Evolutionary conservation across 2,329 filamentous ascomycete species (phyloP).

Genomic region (Lachnellula subtilissima): DNA sequence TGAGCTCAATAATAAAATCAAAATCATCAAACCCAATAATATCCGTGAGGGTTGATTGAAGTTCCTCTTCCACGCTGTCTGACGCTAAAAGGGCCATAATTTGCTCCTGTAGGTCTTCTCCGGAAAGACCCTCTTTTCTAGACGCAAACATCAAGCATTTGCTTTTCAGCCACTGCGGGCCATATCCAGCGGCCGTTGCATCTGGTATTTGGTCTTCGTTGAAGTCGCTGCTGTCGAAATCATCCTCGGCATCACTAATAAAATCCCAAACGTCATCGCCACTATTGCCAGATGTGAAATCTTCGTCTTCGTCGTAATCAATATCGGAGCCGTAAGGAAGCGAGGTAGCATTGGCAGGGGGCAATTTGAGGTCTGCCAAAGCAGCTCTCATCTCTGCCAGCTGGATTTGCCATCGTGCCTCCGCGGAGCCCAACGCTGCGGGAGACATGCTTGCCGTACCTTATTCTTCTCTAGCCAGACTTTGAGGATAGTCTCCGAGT

Average conservation of each 20-base stretch:
- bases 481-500: neutral
- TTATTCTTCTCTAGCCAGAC: neutral
- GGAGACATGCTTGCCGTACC: slow-evolving; percentile 12
- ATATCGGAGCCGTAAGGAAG: slow-evolving; percentile 52
- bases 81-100: slow-evolving; percentile 70
- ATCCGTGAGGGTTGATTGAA: slow-evolving; percentile 88
- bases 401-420: slow-evolving; percentile 77
- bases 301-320: slow-evolving; percentile 61
- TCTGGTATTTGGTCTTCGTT: slow-evolving; percentile 40
- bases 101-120: slow-evolving; percentile 70
- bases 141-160: slow-evolving; percentile 64
- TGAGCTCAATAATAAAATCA: slow-evolving; percentile 88
- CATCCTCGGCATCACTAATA: slow-evolving; percentile 69
- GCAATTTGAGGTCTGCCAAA: slow-evolving; percentile 65
- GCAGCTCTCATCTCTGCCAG: slow-evolving; percentile 82
- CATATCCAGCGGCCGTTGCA: slow-evolving; percentile 38
- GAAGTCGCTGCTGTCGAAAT: slow-evolving; percentile 61
- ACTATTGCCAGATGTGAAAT: slow-evolving; percentile 48
- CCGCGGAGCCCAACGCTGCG: slow-evolving; percentile 26
- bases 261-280: slow-evolving; percentile 90
- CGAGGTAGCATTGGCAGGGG: slow-evolving; percentile 38
- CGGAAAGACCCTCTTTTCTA: slow-evolving; percentile 61
- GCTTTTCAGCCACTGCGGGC: slow-evolving; percentile 63
- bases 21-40: slow-evolving; percentile 90
- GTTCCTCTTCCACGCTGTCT: slow-evolving; percentile 67